phyloP scores from a whole-genome alignment of 768 basidiomycete species.

The Amanita fuliginea region DNA sequence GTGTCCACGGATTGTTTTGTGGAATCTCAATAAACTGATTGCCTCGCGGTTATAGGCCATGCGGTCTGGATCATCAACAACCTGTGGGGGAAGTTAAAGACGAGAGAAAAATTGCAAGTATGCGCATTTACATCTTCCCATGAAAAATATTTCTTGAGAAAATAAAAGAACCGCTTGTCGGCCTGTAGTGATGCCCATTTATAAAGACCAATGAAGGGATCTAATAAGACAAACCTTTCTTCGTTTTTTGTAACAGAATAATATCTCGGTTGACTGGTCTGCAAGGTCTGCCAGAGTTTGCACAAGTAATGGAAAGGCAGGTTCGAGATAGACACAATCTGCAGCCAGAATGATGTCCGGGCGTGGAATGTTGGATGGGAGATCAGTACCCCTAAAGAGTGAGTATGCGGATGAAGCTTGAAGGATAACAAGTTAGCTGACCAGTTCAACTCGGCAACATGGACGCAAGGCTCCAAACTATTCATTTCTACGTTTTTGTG shows the following conservation, averaged over 20 bases:
- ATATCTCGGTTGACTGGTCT: slow-evolving; percentile 45
- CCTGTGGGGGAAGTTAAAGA: slow-evolving; percentile 22
- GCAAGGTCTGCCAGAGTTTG: slow-evolving; percentile 63
- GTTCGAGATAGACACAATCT: slow-evolving; percentile 95
- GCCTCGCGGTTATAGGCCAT: slow-evolving; percentile 50
- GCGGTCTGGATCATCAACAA: slow-evolving; percentile 51
- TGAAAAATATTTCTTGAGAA: slow-evolving; percentile 68
- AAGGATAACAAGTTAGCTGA: too few species aligned
- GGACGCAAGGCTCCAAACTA: slow-evolving; percentile 36
- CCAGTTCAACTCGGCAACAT: slow-evolving; percentile 76
- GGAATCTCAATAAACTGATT: slow-evolving; percentile 50
- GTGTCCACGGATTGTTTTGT: background rate
- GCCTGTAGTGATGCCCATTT: slow-evolving; percentile 35
- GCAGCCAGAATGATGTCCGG: slow-evolving; percentile 77
- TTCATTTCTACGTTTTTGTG: slow-evolving; percentile 61
- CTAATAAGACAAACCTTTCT: slow-evolving; percentile 50
- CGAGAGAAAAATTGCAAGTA: background rate
- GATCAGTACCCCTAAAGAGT: slow-evolving; percentile 48
- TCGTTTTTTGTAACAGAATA: slow-evolving; percentile 92
- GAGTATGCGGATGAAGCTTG: slow-evolving; percentile 4
- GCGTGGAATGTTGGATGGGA: slow-evolving; percentile 33
- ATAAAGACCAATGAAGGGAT: background rate
- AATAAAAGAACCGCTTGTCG: slow-evolving; percentile 75
- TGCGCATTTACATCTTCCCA: slow-evolving; percentile 49
- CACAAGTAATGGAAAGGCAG: slow-evolving; percentile 81